A percentile compares a stretch with the other conserved stretches of the same genome.
Evolutionary conservation across 2,329 filamentous ascomycete species (phyloP).

Genomic region (Xylaria sp.): DNA sequence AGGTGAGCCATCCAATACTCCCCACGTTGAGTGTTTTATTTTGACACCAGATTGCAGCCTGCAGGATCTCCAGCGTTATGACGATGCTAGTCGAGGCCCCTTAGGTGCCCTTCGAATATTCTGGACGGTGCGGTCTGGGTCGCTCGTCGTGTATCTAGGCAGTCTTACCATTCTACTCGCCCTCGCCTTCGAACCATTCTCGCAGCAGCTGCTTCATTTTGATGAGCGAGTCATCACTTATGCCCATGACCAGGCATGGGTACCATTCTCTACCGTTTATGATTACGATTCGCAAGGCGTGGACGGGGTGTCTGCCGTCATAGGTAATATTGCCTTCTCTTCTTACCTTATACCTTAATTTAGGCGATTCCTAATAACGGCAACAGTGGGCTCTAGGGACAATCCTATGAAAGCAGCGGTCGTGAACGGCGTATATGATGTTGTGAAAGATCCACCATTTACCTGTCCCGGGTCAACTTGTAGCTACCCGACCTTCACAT

Average conservation of each 20-base stretch:
- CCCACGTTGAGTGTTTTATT: background rate
- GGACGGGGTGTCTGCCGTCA: conserved; percentile 25
- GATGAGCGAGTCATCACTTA: conserved; percentile 21
- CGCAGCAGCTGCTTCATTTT: conserved; percentile 33
- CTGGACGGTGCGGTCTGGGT: conserved; percentile 24
- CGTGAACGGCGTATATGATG: conserved; percentile 32
- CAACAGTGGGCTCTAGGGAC: conserved; percentile 29
- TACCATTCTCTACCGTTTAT: conserved; percentile 25
- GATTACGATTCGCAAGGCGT: conserved; percentile 21
- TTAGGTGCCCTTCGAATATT: conserved; percentile 32
- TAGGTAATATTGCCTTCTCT: conserved; percentile 16
- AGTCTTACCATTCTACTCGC: conserved; percentile 25
- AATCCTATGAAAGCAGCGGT: conserved; percentile 30
- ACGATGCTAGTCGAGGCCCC: conserved; percentile 34
- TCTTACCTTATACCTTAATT: too few species aligned
- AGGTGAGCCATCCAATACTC: conserved; percentile 5
- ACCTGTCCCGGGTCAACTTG: conserved; percentile 29
- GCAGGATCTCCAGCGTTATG: conserved; percentile 26
- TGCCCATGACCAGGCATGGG: conserved; percentile 20
- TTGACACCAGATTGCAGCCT: conserved; percentile 19
- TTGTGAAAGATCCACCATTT: conserved; percentile 33
- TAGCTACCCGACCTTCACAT: conserved; percentile 23
- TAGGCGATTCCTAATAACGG: conserved; percentile 1
- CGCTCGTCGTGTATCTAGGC: conserved; percentile 24
- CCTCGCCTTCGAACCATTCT: conserved; percentile 34